These are phyloP conservation scores for Acacia melanoxylon DNA, from an alignment of 306 rosid genomes.

Conservation along the genomic window DNA sequence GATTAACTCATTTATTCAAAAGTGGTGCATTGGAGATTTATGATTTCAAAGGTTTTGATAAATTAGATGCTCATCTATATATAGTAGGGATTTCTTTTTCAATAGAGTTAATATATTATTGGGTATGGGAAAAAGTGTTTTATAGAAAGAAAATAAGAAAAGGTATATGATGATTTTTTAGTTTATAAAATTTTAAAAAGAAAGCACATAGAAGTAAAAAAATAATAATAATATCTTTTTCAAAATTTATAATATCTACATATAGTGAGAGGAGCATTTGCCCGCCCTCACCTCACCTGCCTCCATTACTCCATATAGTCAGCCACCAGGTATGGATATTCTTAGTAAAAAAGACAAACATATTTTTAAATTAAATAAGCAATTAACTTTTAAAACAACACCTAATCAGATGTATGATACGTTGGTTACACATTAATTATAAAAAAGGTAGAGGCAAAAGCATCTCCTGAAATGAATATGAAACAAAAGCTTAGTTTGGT, in stretches of 20 bases:
- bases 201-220: background rate
- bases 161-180: background rate
- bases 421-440: background rate
- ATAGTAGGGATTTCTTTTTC: too few relatives aligned
- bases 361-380: background rate
- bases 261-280: background rate
- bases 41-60: background rate
- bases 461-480: constrained; percentile 1
- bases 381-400: background rate
- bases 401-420: background rate
- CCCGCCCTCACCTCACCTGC: background rate
- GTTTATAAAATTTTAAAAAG: background rate
- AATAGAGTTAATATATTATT: too few relatives aligned
- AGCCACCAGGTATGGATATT: background rate
- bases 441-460: background rate
- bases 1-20: too few relatives aligned
- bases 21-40: background rate
- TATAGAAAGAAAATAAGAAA: too few relatives aligned
- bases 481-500: background rate
- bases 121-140: background rate
- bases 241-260: background rate
- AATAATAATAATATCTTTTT: background rate
- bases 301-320: background rate
- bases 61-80: background rate
- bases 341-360: background rate